Conservation (phyloP, 176 grass and related monocot species). For the Rhynchospora tenuis region DNA sequence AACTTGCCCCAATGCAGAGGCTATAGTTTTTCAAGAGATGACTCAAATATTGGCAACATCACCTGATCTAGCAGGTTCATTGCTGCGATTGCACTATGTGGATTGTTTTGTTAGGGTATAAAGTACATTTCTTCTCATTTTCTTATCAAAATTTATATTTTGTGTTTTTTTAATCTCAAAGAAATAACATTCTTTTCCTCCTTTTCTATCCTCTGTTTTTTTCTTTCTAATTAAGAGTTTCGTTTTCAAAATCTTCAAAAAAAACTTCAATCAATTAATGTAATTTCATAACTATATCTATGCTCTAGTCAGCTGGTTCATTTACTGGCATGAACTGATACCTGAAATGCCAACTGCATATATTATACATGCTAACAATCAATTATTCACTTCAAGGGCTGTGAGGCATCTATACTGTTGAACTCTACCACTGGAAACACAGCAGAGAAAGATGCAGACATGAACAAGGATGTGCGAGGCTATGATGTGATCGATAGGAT, state of each 20-base stretch:
- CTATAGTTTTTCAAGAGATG: slow-evolving; percentile 18
- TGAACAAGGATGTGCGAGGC: slow-evolving; percentile 50
- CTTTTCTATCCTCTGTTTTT: not conserved
- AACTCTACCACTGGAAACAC: slow-evolving; percentile 34
- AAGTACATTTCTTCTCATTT: not conserved
- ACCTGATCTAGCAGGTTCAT: slow-evolving; percentile 13
- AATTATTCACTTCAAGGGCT: slow-evolving; percentile 34
- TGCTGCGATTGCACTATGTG: slow-evolving; percentile 18
- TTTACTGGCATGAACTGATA: not conserved
- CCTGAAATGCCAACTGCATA: not conserved
- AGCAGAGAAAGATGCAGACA: slow-evolving; percentile 68
- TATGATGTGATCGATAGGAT: slow-evolving; percentile 65
- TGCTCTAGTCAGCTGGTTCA: not conserved
- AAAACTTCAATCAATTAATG: not conserved
- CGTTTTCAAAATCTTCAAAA: not conserved
- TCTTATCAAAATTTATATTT: not conserved
- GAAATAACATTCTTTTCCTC: not conserved
- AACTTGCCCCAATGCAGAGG: slow-evolving; percentile 11
- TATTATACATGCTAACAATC: not conserved
- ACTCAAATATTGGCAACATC: slow-evolving; percentile 7
- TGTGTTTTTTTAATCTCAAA: not conserved
- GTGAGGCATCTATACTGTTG: slow-evolving; percentile 78
- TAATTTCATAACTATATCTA: not conserved
- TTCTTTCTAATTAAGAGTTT: not conserved
- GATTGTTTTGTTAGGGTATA: slow-evolving; percentile 17